Evolutionary conservation across 2,329 filamentous ascomycete genomes (phyloP).

Genomic region (Talaromyces verruculosus): DNA sequence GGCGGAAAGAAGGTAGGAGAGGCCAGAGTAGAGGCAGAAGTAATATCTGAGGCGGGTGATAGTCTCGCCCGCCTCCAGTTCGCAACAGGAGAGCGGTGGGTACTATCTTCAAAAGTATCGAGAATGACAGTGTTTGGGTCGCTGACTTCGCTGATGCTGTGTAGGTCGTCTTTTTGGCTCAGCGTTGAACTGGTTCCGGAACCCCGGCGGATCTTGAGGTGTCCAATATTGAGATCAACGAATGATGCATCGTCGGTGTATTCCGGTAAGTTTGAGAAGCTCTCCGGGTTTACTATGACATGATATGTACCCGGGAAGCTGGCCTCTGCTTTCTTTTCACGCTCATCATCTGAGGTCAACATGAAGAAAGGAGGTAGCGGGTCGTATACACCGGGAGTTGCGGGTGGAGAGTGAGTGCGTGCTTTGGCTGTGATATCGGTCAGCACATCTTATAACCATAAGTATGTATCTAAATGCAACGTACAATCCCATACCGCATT

Average conservation of each 20-base stretch:
- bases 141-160: slow-evolving; percentile 25
- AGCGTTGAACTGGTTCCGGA: slow-evolving; percentile 32
- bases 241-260: slow-evolving; percentile 43
- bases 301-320: slow-evolving; percentile 56
- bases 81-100: slow-evolving; percentile 34
- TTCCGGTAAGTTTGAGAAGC: slow-evolving; percentile 54
- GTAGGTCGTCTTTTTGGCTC: slow-evolving; percentile 31
- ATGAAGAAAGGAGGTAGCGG: slow-evolving; percentile 55
- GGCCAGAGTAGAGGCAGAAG: slow-evolving; percentile 30
- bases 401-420: slow-evolving; percentile 24
- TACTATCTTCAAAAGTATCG: slow-evolving; percentile 51
- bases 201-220: slow-evolving; percentile 27
- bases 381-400: slow-evolving; percentile 41
- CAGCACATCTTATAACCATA: not conserved
- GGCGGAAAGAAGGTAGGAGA: slow-evolving; percentile 27
- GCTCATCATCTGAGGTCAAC: slow-evolving; percentile 58
- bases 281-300: slow-evolving; percentile 56
- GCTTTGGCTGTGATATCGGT: slow-evolving; percentile 14
- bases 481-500: slow-evolving; percentile 59
- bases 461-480: slow-evolving; percentile 26
- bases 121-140: slow-evolving; percentile 55
- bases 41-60: slow-evolving; percentile 38
- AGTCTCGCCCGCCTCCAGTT: slow-evolving; percentile 33
- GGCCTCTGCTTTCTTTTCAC: slow-evolving; percentile 56
- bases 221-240: slow-evolving; percentile 30